These are phyloP conservation scores for Tricladium varicosporioides DNA, from an alignment of 2,329 filamentous ascomycete genomes.

Conservation along the genomic window DNA sequence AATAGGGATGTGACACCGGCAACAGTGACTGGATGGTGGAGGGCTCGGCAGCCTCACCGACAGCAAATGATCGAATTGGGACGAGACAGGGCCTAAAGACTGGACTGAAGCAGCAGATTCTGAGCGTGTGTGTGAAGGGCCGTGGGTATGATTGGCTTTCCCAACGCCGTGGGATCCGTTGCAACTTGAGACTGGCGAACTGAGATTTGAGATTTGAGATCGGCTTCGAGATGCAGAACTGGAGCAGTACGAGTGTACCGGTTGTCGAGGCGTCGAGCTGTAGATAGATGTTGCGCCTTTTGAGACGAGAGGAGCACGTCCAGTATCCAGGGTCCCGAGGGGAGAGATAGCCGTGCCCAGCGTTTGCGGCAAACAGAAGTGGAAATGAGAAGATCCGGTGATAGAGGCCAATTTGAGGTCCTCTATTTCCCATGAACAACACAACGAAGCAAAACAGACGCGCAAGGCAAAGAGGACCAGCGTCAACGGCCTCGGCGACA, in stretches of 20 bases:
- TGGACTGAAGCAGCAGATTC: not conserved
- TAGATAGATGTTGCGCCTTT: constrained; percentile 5
- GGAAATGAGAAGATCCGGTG: constrained; percentile 21
- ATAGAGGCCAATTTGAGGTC: not conserved
- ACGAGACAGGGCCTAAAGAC: not conserved
- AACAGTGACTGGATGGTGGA: constrained; percentile 1
- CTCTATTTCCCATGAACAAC: not conserved
- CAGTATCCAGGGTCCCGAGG: constrained; percentile 17
- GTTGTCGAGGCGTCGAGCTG: not conserved
- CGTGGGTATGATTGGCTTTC: constrained; percentile 12
- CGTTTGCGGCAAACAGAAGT: constrained; percentile 29
- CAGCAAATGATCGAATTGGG: not conserved
- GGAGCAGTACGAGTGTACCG: not conserved
- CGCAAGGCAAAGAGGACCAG: not conserved
- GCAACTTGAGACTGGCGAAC: constrained; percentile 8
- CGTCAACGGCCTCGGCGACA: constrained; percentile 3
- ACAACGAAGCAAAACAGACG: not conserved
- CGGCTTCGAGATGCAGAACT: not conserved
- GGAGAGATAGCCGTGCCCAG: constrained; percentile 19
- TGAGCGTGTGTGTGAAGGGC: not conserved
- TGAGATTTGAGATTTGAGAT: not conserved
- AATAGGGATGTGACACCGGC: not conserved
- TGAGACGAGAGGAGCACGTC: constrained; percentile 2
- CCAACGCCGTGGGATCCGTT: constrained; percentile 12
- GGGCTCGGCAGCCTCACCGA: constrained; percentile 3